These are phyloP conservation scores for Holtermannia corniformis DNA, from an alignment of 768 basidiomycete genomes.

Conservation along the genomic window DNA sequence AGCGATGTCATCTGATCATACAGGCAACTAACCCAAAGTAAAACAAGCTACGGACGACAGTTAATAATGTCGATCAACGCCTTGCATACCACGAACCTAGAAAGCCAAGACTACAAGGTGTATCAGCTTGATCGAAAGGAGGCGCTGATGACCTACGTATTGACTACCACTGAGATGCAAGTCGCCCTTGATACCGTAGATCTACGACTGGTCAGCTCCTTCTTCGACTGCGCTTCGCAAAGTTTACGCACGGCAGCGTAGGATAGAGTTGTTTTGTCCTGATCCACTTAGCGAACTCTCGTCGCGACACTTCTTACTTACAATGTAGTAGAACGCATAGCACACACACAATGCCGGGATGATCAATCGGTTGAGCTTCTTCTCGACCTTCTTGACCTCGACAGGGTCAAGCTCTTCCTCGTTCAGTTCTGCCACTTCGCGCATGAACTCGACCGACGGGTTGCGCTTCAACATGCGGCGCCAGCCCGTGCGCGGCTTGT, in stretches of 20 bases:
- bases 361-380: slow-evolving; percentile 27
- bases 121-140: no score
- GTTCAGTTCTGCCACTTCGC: slow-evolving; percentile 23
- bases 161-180: not conserved
- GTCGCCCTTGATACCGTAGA: not conserved
- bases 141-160: not conserved
- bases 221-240: no score
- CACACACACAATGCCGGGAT: slow-evolving; percentile 26
- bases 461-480: slow-evolving; percentile 19
- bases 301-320: no score
- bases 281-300: not conserved
- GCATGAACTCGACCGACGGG: slow-evolving; percentile 23
- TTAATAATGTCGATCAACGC: no score
- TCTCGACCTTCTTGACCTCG: slow-evolving; percentile 29
- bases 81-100: no score
- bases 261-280: slow-evolving; percentile 24
- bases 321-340: slow-evolving; percentile 28
- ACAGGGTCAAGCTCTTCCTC: slow-evolving; percentile 15
- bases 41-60: no score
- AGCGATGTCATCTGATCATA: slow-evolving; percentile 12
- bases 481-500: slow-evolving; percentile 12
- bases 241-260: slow-evolving; percentile 21
- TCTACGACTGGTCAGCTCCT: no score
- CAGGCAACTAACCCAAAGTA: not conserved
- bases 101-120: no score